Conservation (phyloP, 108 stramenopile species). For the Aurantiochytrium sp. region DNA sequence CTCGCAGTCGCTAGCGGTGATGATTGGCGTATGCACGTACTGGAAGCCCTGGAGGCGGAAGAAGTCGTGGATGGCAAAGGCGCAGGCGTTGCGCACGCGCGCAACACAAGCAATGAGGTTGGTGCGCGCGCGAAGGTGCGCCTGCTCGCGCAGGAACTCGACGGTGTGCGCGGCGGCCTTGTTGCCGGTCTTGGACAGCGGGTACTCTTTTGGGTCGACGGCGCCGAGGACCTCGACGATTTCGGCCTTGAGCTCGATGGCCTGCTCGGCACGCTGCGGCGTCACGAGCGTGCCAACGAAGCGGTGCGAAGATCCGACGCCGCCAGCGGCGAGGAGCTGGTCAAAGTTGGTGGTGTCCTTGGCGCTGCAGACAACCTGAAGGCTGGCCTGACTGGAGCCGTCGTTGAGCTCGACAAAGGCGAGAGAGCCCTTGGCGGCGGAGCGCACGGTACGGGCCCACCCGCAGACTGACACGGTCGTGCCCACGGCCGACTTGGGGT, state of each 20-base stretch:
- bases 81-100: slow-evolving; percentile 75
- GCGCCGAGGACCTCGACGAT: slow-evolving; percentile 55
- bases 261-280: slow-evolving; percentile 60
- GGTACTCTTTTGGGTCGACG: slow-evolving; percentile 57
- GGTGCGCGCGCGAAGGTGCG: slow-evolving; percentile 71
- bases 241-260: slow-evolving; percentile 62
- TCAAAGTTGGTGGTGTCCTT: slow-evolving; percentile 57
- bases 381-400: slow-evolving; percentile 54
- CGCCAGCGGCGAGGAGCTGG: slow-evolving; percentile 37
- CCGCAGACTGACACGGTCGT: slow-evolving; percentile 67
- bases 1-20: slow-evolving; percentile 83
- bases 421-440: slow-evolving; percentile 60
- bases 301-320: slow-evolving; percentile 61
- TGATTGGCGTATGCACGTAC: slow-evolving; percentile 75
- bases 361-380: slow-evolving; percentile 62
- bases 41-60: slow-evolving; percentile 73
- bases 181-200: slow-evolving; percentile 45
- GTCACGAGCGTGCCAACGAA: slow-evolving; percentile 59
- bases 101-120: slow-evolving; percentile 64
- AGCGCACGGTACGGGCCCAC: slow-evolving; percentile 68
- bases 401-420: slow-evolving; percentile 75
- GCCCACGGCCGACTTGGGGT: slow-evolving; percentile 38
- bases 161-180: slow-evolving; percentile 60
- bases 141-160: slow-evolving; percentile 67
- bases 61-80: slow-evolving; percentile 76